Evolutionary conservation across 2,329 filamentous ascomycete species (phyloP).

Genomic region (Falciphora oryzae): DNA sequence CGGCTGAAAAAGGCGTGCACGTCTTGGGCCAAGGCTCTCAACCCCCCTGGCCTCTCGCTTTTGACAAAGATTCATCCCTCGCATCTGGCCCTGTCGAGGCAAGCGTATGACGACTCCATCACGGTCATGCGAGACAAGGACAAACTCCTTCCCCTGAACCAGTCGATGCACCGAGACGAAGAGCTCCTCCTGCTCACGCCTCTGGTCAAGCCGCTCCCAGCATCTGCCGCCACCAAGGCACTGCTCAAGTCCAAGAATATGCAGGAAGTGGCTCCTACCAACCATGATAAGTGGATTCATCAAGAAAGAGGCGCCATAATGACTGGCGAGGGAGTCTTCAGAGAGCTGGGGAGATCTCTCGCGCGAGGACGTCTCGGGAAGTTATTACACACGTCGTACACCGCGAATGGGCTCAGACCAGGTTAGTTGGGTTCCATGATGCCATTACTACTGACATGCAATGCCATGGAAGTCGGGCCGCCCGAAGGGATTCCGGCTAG

Average conservation of each 20-base stretch:
- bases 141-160: constrained; percentile 73
- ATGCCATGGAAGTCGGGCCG: too few relatives aligned
- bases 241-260: constrained; percentile 50
- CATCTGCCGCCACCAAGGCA: constrained; percentile 74
- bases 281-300: constrained; percentile 52
- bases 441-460: not conserved
- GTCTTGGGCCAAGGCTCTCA: constrained; percentile 86
- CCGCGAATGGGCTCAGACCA: constrained; percentile 83
- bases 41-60: constrained; percentile 71
- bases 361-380: constrained; percentile 81
- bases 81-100: constrained; percentile 74
- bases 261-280: constrained; percentile 27
- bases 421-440: constrained; percentile 28
- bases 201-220: constrained; percentile 84
- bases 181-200: constrained; percentile 87
- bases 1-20: constrained; percentile 79
- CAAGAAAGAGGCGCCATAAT: constrained; percentile 60
- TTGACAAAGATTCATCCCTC: constrained; percentile 76
- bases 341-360: constrained; percentile 81
- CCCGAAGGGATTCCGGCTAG: too few relatives aligned
- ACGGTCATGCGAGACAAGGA: constrained; percentile 89
- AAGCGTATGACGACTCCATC: constrained; percentile 87
- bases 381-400: constrained; percentile 90
- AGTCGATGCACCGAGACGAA: constrained; percentile 75
- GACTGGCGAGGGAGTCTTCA: constrained; percentile 89